phyloP scores from a whole-genome alignment of 345 rosid species.

The Trapa bicornis region DNA sequence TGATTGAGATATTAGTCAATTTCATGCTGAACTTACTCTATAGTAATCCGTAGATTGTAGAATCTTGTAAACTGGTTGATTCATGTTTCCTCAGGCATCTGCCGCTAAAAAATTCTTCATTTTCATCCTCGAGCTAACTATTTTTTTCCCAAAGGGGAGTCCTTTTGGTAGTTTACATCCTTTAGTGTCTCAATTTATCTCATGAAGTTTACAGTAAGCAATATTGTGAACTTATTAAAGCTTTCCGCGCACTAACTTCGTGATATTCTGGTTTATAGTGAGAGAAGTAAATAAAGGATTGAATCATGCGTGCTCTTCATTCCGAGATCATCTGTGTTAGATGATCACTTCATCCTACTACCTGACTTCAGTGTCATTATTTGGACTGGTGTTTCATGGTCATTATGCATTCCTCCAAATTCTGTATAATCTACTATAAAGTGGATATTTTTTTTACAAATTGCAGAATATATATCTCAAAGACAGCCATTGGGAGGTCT shows the following conservation, averaged over 20 bases:
- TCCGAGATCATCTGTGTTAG: background rate
- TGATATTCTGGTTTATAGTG: background rate
- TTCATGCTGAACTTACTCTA: background rate
- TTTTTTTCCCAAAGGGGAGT: background rate
- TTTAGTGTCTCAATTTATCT: background rate
- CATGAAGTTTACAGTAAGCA: background rate
- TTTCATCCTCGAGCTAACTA: background rate
- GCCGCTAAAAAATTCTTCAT: background rate
- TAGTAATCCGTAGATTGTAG: background rate
- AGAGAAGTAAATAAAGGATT: background rate
- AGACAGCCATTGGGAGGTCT: slow-evolving; percentile 74
- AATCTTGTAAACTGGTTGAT: background rate
- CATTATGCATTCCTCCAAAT: background rate
- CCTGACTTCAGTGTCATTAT: background rate
- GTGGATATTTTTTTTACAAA: background rate
- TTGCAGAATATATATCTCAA: slow-evolving; percentile 56
- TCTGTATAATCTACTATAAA: background rate
- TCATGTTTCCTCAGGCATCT: background rate
- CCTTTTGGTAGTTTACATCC: background rate
- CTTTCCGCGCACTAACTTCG: background rate
- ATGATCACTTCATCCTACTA: background rate
- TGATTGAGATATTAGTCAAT: background rate
- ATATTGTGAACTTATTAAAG: background rate
- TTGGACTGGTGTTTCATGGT: background rate
- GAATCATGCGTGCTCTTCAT: background rate